A percentile compares a stretch with the other conserved stretches of the same genome.
These are phyloP conservation scores for Myriosclerotinia scirpicola DNA, from an alignment of 2,329 filamentous ascomycete species.

Conservation along the genomic window DNA sequence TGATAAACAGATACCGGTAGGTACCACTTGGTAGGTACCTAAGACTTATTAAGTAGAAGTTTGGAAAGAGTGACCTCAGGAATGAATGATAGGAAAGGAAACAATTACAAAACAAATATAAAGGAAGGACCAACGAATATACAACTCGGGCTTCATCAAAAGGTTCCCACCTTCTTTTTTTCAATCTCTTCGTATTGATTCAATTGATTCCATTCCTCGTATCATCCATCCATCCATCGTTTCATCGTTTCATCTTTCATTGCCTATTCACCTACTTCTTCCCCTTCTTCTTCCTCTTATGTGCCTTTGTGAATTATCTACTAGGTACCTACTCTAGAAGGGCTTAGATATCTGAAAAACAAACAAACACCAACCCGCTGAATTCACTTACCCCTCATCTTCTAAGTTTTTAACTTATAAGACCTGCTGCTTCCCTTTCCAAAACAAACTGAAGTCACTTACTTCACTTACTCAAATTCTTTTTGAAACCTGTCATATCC, in stretches of 20 bases:
- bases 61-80: slow-evolving; percentile 1
- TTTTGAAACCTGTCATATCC: not conserved
- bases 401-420: slow-evolving; percentile 4
- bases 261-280: too few species aligned
- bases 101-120: not conserved
- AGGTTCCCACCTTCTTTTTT: slow-evolving; percentile 14
- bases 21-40: too few species aligned
- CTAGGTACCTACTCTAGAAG: too few species aligned
- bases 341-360: too few species aligned
- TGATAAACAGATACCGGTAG: not conserved
- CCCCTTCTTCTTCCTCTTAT: not conserved
- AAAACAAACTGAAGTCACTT: not conserved
- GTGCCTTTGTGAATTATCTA: slow-evolving; percentile 14
- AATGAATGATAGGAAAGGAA: too few species aligned
- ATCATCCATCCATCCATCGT: not conserved
- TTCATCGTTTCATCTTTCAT: slow-evolving; percentile 2
- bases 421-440: not conserved
- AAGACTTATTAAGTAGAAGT: too few species aligned
- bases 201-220: too few species aligned
- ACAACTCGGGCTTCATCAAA: not conserved
- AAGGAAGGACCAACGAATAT: slow-evolving; percentile 2
- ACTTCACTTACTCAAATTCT: not conserved
- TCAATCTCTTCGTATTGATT: not conserved
- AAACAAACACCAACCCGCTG: not conserved
- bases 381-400: slow-evolving; percentile 7